phyloP scores from a whole-genome alignment of 2,329 filamentous ascomycete species.

The Aspergillus hortae region DNA sequence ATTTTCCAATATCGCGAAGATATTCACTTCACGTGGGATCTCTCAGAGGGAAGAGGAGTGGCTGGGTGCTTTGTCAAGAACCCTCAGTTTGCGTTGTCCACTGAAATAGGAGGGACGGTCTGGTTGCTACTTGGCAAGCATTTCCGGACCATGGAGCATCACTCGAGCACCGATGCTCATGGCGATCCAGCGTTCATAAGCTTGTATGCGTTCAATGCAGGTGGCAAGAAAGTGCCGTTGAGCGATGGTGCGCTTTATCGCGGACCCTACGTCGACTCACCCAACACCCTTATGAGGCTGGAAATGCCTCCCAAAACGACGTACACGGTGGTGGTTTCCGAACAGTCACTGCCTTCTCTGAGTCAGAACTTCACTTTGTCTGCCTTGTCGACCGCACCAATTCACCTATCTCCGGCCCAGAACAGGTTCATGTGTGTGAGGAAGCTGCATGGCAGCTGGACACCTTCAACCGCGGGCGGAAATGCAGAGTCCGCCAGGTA shows the following conservation, averaged over 20 bases:
- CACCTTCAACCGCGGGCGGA: slow-evolving; percentile 73
- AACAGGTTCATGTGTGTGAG: slow-evolving; percentile 58
- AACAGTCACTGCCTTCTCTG: slow-evolving; percentile 70
- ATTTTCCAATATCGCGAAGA: slow-evolving; percentile 81
- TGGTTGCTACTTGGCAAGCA: slow-evolving; percentile 88
- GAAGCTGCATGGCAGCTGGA: slow-evolving; percentile 69
- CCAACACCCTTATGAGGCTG: slow-evolving; percentile 80
- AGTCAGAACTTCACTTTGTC: slow-evolving; percentile 84
- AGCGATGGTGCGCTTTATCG: slow-evolving; percentile 68
- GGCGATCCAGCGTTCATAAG: slow-evolving; percentile 75
- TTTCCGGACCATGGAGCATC: slow-evolving; percentile 59
- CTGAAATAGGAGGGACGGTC: slow-evolving; percentile 57
- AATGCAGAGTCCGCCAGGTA: slow-evolving; percentile 74
- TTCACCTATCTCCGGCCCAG: slow-evolving; percentile 60
- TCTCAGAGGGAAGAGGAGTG: slow-evolving; percentile 53
- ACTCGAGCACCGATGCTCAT: slow-evolving; percentile 47
- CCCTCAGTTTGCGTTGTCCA: slow-evolving; percentile 56
- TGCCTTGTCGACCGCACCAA: slow-evolving; percentile 65
- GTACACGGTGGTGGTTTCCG: slow-evolving; percentile 68
- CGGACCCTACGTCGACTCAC: slow-evolving; percentile 88
- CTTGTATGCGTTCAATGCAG: slow-evolving; percentile 72
- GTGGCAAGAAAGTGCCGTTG: slow-evolving; percentile 69
- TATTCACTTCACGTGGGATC: slow-evolving; percentile 82
- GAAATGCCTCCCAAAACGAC: slow-evolving; percentile 52
- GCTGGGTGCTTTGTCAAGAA: slow-evolving; percentile 70